phyloP scores from a whole-genome alignment of 345 rosid species.

The Pseudoturritis turrita region DNA sequence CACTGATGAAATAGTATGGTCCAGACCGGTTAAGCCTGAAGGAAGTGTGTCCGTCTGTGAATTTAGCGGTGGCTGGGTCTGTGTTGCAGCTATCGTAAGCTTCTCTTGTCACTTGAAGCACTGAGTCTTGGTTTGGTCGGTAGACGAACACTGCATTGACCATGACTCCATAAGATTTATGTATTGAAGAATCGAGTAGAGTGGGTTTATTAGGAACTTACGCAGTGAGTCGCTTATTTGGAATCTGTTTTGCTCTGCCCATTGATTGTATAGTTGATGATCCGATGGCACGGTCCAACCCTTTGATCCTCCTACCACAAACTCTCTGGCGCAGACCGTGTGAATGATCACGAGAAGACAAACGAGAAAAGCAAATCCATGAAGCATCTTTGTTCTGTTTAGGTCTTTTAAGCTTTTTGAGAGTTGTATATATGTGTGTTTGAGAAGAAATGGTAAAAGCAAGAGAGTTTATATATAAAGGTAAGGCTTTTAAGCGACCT shows the following conservation, averaged over 20 bases:
- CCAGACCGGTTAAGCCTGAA: slow-evolving; percentile 49
- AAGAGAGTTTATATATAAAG: neutral
- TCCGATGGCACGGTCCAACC: slow-evolving; percentile 5
- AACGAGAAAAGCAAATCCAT: neutral
- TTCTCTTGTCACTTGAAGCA: slow-evolving; percentile 46
- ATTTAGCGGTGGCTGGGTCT: slow-evolving; percentile 22
- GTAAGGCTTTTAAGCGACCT: neutral
- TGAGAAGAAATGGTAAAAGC: neutral
- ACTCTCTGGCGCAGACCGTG: neutral
- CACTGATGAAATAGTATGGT: slow-evolving; percentile 60
- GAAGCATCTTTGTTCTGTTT: neutral
- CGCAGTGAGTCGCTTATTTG: neutral
- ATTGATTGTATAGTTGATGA: slow-evolving; percentile 8
- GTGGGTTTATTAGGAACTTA: slow-evolving; percentile 2
- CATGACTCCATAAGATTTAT: neutral
- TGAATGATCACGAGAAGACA: neutral
- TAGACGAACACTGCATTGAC: slow-evolving; percentile 53
- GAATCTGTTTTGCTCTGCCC: slow-evolving; percentile 4
- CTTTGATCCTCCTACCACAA: slow-evolving; percentile 7
- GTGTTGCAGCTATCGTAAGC: slow-evolving; percentile 49
- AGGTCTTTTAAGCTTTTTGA: neutral
- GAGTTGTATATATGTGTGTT: neutral
- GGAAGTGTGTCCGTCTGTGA: slow-evolving; percentile 52
- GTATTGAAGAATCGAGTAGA: neutral
- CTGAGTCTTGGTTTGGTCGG: slow-evolving; percentile 48